Evolutionary conservation across 2,329 filamentous ascomycete genomes (phyloP).

Genomic region (Colletotrichum echinochloae): DNA sequence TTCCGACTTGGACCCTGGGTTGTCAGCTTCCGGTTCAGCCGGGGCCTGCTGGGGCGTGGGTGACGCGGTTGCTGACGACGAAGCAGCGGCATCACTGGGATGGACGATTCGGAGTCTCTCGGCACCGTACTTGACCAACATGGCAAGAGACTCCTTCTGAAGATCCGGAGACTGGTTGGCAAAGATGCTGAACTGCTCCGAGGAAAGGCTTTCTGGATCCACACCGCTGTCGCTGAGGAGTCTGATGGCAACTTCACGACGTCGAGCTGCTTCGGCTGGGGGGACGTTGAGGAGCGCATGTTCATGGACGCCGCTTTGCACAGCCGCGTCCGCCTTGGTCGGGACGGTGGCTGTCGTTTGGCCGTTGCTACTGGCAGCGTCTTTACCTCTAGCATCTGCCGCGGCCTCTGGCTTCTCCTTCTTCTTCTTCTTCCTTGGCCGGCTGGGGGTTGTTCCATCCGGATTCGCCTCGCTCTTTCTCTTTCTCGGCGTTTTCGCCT

Average conservation of each 20-base stretch:
- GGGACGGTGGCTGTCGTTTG: constrained; percentile 6
- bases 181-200: constrained; percentile 70
- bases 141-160: constrained; percentile 65
- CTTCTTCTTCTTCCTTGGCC: constrained; percentile 44
- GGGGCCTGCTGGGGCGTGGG: constrained; percentile 43
- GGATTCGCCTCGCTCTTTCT: constrained; percentile 39
- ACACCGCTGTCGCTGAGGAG: constrained; percentile 61
- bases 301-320: constrained; percentile 39
- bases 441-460: constrained; percentile 40
- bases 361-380: constrained; percentile 12
- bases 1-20: constrained; percentile 31
- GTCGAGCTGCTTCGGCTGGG: constrained; percentile 62
- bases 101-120: constrained; percentile 69
- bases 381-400: constrained; percentile 2
- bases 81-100: constrained; percentile 52
- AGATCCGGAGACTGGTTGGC: constrained; percentile 69
- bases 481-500: constrained; percentile 46
- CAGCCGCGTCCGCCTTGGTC: constrained; percentile 36
- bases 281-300: constrained; percentile 46
- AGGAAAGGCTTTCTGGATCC: constrained; percentile 63
- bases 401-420: constrained; percentile 28
- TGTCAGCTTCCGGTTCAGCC: constrained; percentile 24
- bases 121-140: constrained; percentile 69
- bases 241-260: constrained; percentile 60
- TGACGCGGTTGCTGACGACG: constrained; percentile 46